Evolutionary conservation across 495 filamentous ascomycete species (phyloP).

Genomic region (Trichoderma orchidacearum): DNA sequence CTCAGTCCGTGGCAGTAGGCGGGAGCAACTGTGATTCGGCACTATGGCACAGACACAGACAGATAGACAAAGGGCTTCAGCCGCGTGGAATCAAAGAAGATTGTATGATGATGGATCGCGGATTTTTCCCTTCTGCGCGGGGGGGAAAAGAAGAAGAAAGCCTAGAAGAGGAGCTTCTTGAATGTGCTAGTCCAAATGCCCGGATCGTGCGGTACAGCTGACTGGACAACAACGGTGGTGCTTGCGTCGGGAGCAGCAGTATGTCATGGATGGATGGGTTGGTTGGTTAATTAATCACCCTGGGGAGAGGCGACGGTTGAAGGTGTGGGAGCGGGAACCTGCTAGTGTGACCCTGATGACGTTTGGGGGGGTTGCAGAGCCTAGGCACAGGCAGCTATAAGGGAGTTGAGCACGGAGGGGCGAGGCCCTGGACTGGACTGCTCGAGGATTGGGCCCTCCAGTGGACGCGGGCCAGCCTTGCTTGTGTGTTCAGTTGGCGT

Average conservation of each 20-base stretch:
- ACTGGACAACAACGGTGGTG: no score
- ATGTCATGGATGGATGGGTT: no score
- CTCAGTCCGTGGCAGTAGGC: not conserved
- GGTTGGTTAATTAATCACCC: not conserved
- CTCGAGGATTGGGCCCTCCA: not conserved
- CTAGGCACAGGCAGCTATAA: no score
- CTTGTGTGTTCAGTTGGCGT: no score
- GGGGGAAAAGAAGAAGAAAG: not conserved
- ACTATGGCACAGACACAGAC: no score
- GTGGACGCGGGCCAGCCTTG: no score
- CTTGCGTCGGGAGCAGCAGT: no score
- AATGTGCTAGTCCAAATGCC: no score
- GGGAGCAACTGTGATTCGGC: not conserved
- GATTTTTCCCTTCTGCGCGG: not conserved
- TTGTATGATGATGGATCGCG: not conserved
- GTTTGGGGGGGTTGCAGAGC: not conserved
- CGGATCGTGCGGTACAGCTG: not conserved
- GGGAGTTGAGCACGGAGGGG: no score
- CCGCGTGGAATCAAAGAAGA: not conserved
- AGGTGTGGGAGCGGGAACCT: not conserved
- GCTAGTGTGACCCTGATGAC: not conserved
- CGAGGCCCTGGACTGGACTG: no score
- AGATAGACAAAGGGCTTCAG: no score
- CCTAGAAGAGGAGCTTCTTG: not conserved
- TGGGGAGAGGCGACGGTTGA: not conserved